Evolutionary conservation across 2,329 filamentous ascomycete genomes (phyloP), one percentile per base, ranked within the genome.

Genomic region (Trichoderma guizhouense): DNA sequence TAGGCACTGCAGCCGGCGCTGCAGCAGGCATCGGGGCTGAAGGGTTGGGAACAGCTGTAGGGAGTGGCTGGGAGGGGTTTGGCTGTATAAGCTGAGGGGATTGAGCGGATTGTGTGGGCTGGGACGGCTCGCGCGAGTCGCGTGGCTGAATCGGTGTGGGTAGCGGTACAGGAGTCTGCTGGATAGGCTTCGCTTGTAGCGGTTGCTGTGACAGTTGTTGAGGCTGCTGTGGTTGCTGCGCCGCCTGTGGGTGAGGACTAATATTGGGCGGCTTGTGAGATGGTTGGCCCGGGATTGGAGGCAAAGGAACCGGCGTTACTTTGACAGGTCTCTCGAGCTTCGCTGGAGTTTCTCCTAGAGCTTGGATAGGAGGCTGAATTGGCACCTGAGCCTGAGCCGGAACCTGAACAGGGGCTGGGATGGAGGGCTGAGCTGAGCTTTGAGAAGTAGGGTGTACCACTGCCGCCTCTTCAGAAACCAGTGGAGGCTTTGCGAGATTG

Each of bases 301-400:
- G 81, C 8, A 82, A 72, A 11, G 82, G 82, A 7, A 82, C 81
- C 3, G 81, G 82, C 11, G 81, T 82, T 21, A 81, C 77, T 73
- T 78, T 83, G 2, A 75, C 71, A n/a, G 72, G 69, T 72, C 79
- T 79, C 28, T 79, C 78, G 18, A 36, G 12, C 63, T 75, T 79
- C n/a, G 67, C 55, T 26, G 75, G 72, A 18, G 21, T 14, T 39
- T 72, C 58, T 57, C 76, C 75, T 28, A 74, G 8, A 74, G 76
- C 39, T 77, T 73, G 61, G 74, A 36, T 21, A 61, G 66, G 66
- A 62, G 39, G 39, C 28, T 61, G 67, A 28, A 34, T 53, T 14
- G 67, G 55, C 26, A 57, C 32, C 47, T 69, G 67, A 39, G 26
- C 57, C 39, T 53, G 64, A 34, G 26, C 28, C 55, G 18, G 55